Percentiles rank a stretch among this genome's conserved stretches.
Evolutionary conservation across 768 basidiomycete genomes (phyloP).

Genomic region (Lentinula boryana): DNA sequence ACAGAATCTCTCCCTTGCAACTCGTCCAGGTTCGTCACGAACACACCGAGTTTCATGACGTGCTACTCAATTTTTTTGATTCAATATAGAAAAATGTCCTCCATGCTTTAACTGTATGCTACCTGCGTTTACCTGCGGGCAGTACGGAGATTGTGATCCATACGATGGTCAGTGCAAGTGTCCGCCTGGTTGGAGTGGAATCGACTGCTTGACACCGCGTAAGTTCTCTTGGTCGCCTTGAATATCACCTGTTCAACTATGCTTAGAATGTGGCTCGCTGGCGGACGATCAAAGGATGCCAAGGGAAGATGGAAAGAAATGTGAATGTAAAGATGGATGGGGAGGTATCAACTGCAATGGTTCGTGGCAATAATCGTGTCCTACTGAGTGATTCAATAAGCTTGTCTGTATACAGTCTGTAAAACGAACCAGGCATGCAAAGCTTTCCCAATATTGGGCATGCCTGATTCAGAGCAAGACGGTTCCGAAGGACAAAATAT

Average conservation of each 20-base stretch:
- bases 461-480: constrained; percentile 32
- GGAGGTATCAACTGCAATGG: constrained; percentile 97
- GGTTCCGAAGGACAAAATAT: constrained; percentile 47
- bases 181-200: constrained; percentile 95
- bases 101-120: constrained; percentile 92
- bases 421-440: constrained; percentile 73
- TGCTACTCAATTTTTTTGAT: background rate
- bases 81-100: constrained; percentile 52
- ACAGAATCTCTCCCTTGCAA: background rate
- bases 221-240: constrained; percentile 22
- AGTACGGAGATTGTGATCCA: constrained; percentile 85
- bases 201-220: constrained; percentile 93
- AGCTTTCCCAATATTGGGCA: constrained; percentile 63
- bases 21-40: background rate
- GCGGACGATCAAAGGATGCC: constrained; percentile 82
- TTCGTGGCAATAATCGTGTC: constrained; percentile 24
- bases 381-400: background rate
- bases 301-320: constrained; percentile 66
- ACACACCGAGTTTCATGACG: background rate
- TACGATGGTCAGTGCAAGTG: constrained; percentile 97
- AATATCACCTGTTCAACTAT: constrained; percentile 1
- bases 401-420: constrained; percentile 58
- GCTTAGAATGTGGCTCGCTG: constrained; percentile 86
- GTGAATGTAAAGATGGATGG: constrained; percentile 95
- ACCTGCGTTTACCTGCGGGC: constrained; percentile 74